These are phyloP conservation scores for Harrya chromipes DNA, from an alignment of 768 basidiomycete species.

Conservation along the genomic window DNA sequence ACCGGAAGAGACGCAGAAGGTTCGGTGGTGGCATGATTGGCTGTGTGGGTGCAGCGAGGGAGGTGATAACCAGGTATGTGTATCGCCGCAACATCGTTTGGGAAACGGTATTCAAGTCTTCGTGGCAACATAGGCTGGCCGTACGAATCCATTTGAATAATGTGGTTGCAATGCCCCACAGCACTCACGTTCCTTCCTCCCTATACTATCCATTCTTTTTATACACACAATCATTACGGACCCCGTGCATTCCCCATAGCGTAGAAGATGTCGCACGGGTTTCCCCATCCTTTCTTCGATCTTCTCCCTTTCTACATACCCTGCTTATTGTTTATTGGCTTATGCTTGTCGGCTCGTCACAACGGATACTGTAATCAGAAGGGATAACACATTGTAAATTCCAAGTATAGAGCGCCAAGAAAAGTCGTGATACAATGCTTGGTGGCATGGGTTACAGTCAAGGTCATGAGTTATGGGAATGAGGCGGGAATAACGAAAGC, in stretches of 20 bases:
- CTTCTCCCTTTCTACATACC: slow-evolving; percentile 18
- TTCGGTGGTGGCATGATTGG: slow-evolving; percentile 86
- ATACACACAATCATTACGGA: slow-evolving; percentile 11
- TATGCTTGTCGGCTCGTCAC: slow-evolving; percentile 6
- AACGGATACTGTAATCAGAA: slow-evolving; percentile 13
- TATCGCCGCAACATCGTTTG: not conserved
- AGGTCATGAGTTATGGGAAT: not conserved
- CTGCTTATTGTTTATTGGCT: slow-evolving; percentile 19
- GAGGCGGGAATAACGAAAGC: not conserved
- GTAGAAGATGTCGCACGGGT: slow-evolving; percentile 2
- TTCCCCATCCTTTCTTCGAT: slow-evolving; percentile 6
- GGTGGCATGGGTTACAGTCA: not conserved
- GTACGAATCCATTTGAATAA: slow-evolving; percentile 62
- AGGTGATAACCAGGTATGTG: slow-evolving; percentile 65
- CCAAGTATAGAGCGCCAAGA: not conserved
- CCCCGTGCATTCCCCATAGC: slow-evolving; percentile 4
- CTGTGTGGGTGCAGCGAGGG: slow-evolving; percentile 77
- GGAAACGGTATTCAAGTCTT: not conserved
- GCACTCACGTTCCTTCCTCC: slow-evolving; percentile 3
- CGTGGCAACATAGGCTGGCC: slow-evolving; percentile 51
- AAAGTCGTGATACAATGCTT: not conserved
- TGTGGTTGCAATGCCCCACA: not conserved
- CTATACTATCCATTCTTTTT: slow-evolving; percentile 6
- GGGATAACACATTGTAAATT: slow-evolving; percentile 16
- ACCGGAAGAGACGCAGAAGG: slow-evolving; percentile 34